Percentiles rank a stretch among this genome's conserved stretches.
Conservation (phyloP, 352 stramenopile genomes). For the Phytopythium chamaehyphon region DNA sequence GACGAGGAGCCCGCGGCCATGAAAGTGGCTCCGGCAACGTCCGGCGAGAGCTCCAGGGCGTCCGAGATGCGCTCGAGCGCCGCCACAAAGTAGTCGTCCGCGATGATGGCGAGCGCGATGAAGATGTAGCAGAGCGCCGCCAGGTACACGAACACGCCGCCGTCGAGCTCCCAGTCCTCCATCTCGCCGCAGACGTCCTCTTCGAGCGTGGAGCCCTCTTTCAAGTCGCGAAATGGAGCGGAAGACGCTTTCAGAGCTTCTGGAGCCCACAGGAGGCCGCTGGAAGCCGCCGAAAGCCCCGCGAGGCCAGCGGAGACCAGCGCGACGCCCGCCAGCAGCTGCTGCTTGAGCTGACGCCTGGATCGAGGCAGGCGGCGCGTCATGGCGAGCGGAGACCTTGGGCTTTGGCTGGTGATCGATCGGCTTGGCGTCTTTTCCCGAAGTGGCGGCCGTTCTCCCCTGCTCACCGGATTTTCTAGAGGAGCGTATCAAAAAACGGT, state of each 20-base stretch:
- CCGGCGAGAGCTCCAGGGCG: conserved; percentile 50
- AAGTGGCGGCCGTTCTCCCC: no score
- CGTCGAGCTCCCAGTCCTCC: conserved; percentile 43
- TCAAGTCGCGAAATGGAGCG: conserved; percentile 5
- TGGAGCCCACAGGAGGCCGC: background rate
- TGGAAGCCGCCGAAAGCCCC: background rate
- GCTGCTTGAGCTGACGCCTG: conserved; percentile 1
- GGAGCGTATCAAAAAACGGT: no score
- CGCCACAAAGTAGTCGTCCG: conserved; percentile 86
- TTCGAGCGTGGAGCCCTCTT: conserved; percentile 12
- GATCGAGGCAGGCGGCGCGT: background rate
- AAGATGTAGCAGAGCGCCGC: conserved; percentile 71
- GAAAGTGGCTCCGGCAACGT: conserved; percentile 82
- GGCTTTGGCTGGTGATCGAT: no score
- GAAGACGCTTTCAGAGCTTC: background rate
- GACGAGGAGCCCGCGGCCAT: conserved; percentile 81
- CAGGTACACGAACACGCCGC: conserved; percentile 61
- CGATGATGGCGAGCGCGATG: conserved; percentile 84
- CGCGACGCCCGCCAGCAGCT: conserved; percentile 3
- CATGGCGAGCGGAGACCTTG: no score
- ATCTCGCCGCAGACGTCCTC: conserved; percentile 29
- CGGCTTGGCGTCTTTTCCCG: no score
- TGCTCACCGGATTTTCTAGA: no score
- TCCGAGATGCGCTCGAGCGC: conserved; percentile 75
- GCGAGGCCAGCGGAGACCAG: conserved; percentile 1